These are phyloP conservation scores for Meira miltonrushii DNA, from an alignment of 1,284 basidiomycete genomes.

Conservation along the genomic window DNA sequence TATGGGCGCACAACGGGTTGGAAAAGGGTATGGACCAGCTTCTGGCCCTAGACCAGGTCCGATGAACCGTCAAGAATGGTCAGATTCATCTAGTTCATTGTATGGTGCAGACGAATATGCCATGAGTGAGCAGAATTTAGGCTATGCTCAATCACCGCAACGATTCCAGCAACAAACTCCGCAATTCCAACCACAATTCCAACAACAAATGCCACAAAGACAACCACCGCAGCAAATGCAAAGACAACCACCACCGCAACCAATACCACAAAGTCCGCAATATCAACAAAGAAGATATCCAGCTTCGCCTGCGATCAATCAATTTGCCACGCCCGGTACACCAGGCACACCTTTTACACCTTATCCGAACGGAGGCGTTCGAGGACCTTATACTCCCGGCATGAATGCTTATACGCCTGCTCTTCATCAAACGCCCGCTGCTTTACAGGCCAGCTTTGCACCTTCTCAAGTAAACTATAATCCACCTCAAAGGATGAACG, in stretches of 20 bases:
- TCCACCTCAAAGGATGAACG: too few relatives aligned
- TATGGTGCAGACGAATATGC: neutral
- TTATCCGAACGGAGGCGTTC: neutral
- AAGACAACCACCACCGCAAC: neutral
- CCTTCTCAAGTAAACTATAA: too few relatives aligned
- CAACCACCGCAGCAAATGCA: neutral
- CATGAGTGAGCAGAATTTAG: neutral
- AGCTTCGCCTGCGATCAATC: neutral
- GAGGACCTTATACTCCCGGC: slow-evolving; percentile 6
- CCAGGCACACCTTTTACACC: neutral
- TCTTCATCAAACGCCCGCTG: neutral
- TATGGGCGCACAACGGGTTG: neutral
- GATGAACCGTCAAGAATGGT: neutral
- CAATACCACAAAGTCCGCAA: too few relatives aligned
- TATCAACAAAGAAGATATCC: neutral
- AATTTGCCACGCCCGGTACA: neutral
- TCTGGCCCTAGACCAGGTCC: slow-evolving; percentile 4
- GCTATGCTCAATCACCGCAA: neutral
- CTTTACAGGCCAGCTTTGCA: too few relatives aligned
- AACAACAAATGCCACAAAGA: neutral
- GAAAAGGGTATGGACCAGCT: slow-evolving; percentile 10
- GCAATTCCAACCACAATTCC: neutral
- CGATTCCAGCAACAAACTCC: neutral
- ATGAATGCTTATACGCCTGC: slow-evolving; percentile 11
- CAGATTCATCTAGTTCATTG: neutral